phyloP scores from a whole-genome alignment of 352 stramenopile species.

The Phytopythium kandeliae region DNA sequence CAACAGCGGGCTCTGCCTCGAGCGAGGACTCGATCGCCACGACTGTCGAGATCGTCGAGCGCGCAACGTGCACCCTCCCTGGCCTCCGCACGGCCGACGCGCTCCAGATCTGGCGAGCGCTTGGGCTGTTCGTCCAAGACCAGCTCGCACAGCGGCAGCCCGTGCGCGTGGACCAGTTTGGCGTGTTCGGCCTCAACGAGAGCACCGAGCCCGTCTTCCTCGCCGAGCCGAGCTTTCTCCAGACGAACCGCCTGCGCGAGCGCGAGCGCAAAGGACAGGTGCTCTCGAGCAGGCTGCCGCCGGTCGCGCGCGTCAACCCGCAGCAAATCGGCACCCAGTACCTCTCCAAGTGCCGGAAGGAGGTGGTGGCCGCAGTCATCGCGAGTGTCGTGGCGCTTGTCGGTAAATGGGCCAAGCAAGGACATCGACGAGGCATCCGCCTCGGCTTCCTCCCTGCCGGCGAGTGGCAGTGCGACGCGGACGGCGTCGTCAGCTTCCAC shows the following conservation, averaged over 20 bases:
- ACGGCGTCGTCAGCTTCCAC: slow-evolving; percentile 23
- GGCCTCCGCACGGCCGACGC: slow-evolving; percentile 22
- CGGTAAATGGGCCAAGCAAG: slow-evolving; percentile 32
- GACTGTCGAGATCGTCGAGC: slow-evolving; percentile 34
- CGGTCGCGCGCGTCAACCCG: slow-evolving; percentile 19
- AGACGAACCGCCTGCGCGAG: slow-evolving; percentile 37
- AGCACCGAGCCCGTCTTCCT: slow-evolving; percentile 31
- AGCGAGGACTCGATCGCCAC: slow-evolving; percentile 8
- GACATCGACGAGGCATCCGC: slow-evolving; percentile 21
- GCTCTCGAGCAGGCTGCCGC: slow-evolving; percentile 14
- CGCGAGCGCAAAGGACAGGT: slow-evolving; percentile 11
- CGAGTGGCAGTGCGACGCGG: slow-evolving; percentile 40
- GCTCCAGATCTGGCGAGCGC: slow-evolving; percentile 29
- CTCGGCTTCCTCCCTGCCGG: slow-evolving; percentile 35
- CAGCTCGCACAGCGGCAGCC: slow-evolving; percentile 22
- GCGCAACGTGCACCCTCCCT: slow-evolving; percentile 28
- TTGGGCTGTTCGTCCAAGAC: slow-evolving; percentile 26
- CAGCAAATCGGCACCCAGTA: slow-evolving; percentile 22
- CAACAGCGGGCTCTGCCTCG: background rate
- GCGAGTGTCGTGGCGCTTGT: slow-evolving; percentile 34
- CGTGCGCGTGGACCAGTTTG: slow-evolving; percentile 27
- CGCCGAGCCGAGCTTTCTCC: slow-evolving; percentile 32
- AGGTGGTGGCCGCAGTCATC: slow-evolving; percentile 33
- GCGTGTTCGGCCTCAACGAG: slow-evolving; percentile 30
- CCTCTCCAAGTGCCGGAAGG: slow-evolving; percentile 33